Conservation (phyloP, 306 rosid genomes). For the Castanopsis chinensis region DNA sequence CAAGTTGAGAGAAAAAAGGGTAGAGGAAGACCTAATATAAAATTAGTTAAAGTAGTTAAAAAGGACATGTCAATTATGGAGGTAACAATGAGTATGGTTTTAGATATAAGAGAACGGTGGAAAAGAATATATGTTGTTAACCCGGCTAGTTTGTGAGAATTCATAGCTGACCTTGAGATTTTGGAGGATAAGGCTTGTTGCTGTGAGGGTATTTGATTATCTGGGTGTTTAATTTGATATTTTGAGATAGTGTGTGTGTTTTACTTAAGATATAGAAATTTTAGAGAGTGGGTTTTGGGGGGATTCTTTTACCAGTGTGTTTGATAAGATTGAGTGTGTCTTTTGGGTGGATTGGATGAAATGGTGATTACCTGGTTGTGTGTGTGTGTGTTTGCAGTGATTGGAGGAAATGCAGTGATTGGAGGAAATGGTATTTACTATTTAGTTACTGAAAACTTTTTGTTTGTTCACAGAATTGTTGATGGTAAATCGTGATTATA, state of each 20-base stretch:
- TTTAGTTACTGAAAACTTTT: not conserved
- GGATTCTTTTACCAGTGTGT: not conserved
- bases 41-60: too few relatives aligned
- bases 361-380: not conserved
- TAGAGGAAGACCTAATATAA: too few relatives aligned
- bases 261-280: not conserved
- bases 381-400: too few relatives aligned
- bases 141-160: too few relatives aligned
- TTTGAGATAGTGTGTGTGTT: not conserved
- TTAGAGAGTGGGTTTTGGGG: not conserved
- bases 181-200: too few relatives aligned
- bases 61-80: too few relatives aligned
- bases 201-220: not conserved
- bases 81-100: too few relatives aligned
- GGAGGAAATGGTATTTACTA: not conserved
- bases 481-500: slow-evolving; percentile 1
- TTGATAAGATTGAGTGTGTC: not conserved
- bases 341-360: not conserved
- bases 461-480: not conserved
- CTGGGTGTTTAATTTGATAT: not conserved
- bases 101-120: too few relatives aligned
- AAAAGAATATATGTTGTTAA: too few relatives aligned
- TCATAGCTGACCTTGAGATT: too few relatives aligned
- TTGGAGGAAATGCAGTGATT: not conserved
- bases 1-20: too few relatives aligned